These are phyloP conservation scores for Metschnikowia chrysomelidarum DNA, from an alignment of 805 yeast genomes.

Conservation along the genomic window DNA sequence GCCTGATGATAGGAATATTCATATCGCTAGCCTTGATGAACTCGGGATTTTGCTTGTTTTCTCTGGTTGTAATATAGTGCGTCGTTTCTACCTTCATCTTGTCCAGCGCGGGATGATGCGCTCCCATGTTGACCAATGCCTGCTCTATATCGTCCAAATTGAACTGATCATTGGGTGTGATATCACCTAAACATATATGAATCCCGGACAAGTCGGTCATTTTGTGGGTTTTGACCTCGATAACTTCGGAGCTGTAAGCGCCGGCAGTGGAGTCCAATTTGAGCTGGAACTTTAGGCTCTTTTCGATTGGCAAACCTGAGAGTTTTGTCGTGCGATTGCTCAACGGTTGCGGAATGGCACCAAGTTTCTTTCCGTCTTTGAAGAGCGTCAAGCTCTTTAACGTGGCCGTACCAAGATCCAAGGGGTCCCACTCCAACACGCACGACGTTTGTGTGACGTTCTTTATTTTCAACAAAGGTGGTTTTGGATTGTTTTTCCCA, in stretches of 20 bases:
- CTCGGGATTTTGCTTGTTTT: conserved; percentile 63
- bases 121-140: conserved; percentile 71
- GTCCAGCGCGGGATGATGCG: conserved; percentile 65
- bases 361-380: conserved; percentile 71
- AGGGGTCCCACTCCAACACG: conserved; percentile 90
- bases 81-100: conserved; percentile 88
- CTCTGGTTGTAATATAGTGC: conserved; percentile 74
- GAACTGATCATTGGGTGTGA: conserved; percentile 53
- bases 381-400: conserved; percentile 73
- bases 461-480: conserved; percentile 64
- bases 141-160: conserved; percentile 53
- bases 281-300: conserved; percentile 74
- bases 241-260: conserved; percentile 60
- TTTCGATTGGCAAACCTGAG: conserved; percentile 88
- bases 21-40: conserved; percentile 75
- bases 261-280: conserved; percentile 90
- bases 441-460: conserved; percentile 94
- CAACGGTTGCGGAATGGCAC: conserved; percentile 80
- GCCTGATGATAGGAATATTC: conserved; percentile 91
- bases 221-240: conserved; percentile 81
- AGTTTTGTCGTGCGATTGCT: conserved; percentile 78
- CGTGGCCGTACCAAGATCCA: conserved; percentile 79
- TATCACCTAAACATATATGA: conserved; percentile 83
- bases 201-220: conserved; percentile 96
- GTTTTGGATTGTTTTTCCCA: conserved; percentile 68